Base-by-base conservation (phyloP, 192 early-diverging fungal genomes). In the Podila horticola region DNA sequence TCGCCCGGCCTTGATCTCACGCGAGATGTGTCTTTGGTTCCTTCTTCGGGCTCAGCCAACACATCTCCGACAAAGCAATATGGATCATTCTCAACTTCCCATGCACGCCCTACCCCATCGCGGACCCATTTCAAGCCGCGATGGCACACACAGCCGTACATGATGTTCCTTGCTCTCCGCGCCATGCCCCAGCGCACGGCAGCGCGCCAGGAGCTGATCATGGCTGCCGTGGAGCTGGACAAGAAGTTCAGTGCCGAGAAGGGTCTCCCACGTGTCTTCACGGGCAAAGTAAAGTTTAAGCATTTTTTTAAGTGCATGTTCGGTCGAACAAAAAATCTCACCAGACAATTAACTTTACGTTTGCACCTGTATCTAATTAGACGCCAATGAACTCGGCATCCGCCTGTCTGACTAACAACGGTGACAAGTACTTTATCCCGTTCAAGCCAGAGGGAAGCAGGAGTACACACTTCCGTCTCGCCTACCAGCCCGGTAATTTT, bases 131-230 rank as follows among this genome's bases (percentile, higher is more conserved):
- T 79, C 59, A 81, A 81, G 66, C 95, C 95, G 22, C 84, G 95
- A n/a, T 97, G 96, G 96, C 94, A 95, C 45, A 97, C 90, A 55
- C 95, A 97, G 69, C 91, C 92, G 30, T 96, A 95, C 74, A 82
- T 97, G 69, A 84, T 97, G 79, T 94, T 94, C 67, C 68, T 97
- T 70, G 93, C 94, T 7, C 83, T 97, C 24, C 85, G 93, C 9
- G 88, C 95, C 29, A 87, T 87, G 64, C 88, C 95, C 17, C 85
- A 87, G 20, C 74, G 89, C 33, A 92, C 89, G 4, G 83, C 95
- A 29, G 87, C 94, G 10, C 85, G 96, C 24, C 90, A 86, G 31
- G 90, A 93, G 28, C 74, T 97, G 28, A 94, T 97, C 22, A 84
- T 86, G 31, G 87, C 84, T 22, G 95, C 94, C 5, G 84, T 97